These are phyloP conservation scores for Aspergillus unguis DNA, from an alignment of 2,329 filamentous ascomycete genomes.

Conservation along the genomic window DNA sequence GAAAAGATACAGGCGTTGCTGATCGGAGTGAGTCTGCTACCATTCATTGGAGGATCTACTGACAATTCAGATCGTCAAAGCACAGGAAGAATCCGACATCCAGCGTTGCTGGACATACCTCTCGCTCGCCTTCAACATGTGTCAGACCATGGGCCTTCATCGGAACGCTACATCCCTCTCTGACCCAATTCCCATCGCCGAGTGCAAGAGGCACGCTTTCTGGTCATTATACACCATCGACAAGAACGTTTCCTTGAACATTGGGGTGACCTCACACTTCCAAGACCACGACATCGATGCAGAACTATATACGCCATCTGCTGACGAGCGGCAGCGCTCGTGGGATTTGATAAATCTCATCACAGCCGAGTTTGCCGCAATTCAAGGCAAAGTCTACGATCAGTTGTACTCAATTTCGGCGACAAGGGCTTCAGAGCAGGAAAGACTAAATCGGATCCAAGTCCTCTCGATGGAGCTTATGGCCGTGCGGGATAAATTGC, in stretches of 20 bases:
- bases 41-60: background rate
- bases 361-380: conserved; percentile 20
- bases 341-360: conserved; percentile 26
- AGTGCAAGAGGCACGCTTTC: conserved; percentile 24
- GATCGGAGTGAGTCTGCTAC: conserved; percentile 16
- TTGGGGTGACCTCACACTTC: conserved; percentile 25
- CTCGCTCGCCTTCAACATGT: conserved; percentile 25
- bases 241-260: conserved; percentile 26
- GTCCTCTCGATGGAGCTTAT: conserved; percentile 23
- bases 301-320: conserved; percentile 18
- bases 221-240: conserved; percentile 27
- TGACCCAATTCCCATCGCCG: conserved; percentile 15
- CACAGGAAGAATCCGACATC: conserved; percentile 26
- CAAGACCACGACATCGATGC: conserved; percentile 29
- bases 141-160: conserved; percentile 22
- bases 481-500: conserved; percentile 21
- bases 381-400: conserved; percentile 27
- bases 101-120: conserved; percentile 26
- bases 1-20: conserved; percentile 24
- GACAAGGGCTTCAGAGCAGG: conserved; percentile 13
- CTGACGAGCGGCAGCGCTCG: conserved; percentile 16
- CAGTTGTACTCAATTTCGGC: conserved; percentile 23
- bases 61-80: conserved; percentile 21
- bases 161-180: conserved; percentile 16
- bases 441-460: conserved; percentile 17